phyloP scores from a whole-genome alignment of 2,329 filamentous ascomycete species.

The Fusarium sublunatum region DNA sequence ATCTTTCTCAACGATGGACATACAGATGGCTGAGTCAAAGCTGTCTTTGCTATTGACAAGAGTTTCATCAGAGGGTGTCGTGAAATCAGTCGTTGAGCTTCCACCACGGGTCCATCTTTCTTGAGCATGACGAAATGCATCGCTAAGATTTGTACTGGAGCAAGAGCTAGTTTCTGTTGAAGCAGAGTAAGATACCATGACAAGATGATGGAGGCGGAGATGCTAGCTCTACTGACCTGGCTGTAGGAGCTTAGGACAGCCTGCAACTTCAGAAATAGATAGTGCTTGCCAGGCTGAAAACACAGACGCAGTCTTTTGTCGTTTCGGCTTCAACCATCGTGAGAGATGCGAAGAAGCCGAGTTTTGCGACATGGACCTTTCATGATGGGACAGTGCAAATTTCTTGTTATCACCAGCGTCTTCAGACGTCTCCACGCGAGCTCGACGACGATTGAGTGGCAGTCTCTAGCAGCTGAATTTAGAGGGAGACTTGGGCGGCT shows the following conservation, averaged over 20 bases:
- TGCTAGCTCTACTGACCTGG: not conserved
- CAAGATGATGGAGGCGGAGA: not conserved
- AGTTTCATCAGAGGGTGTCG: not conserved
- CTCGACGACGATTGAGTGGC: conserved; percentile 22
- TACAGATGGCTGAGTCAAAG: not conserved
- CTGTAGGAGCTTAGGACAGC: conserved; percentile 9
- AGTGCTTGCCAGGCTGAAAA: conserved; percentile 7
- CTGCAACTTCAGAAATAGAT: conserved; percentile 5
- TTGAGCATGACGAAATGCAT: conserved; percentile 47
- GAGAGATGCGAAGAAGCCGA: conserved; percentile 18
- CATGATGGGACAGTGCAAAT: not conserved
- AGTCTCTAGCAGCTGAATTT: conserved; percentile 28
- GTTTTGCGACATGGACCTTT: conserved; percentile 19
- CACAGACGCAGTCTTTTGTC: conserved; percentile 19
- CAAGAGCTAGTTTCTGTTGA: conserved; percentile 3
- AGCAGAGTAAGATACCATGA: not conserved
- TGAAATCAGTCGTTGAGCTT: conserved; percentile 1
- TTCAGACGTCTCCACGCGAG: conserved; percentile 9
- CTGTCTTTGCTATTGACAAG: not conserved
- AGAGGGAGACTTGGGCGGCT: not conserved
- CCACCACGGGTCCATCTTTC: conserved; percentile 44
- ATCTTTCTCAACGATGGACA: conserved; percentile 3
- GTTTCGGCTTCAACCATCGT: conserved; percentile 30
- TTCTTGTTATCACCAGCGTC: conserved; percentile 1
- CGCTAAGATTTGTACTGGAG: conserved; percentile 47